These are phyloP conservation scores for Hansenula anomala DNA, from an alignment of 1,139 yeast species.

Conservation along the genomic window DNA sequence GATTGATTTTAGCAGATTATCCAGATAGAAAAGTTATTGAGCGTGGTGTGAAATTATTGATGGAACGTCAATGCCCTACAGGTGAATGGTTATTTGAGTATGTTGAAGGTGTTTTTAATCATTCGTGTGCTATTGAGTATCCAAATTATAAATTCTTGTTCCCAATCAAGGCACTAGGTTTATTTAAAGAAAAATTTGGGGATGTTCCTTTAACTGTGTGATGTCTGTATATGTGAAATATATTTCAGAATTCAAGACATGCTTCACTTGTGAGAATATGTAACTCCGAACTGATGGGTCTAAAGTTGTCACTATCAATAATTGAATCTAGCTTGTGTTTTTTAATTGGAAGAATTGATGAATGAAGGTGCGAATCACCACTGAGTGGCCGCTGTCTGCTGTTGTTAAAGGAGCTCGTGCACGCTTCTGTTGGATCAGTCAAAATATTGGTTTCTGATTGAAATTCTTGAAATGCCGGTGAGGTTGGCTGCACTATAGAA, in stretches of 20 bases:
- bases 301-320: neutral
- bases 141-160: constrained; percentile 90
- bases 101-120: constrained; percentile 95
- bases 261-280: constrained; percentile 3
- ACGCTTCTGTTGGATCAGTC: no score
- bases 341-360: neutral
- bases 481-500: no score
- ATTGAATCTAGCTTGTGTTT: neutral
- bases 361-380: no score
- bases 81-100: constrained; percentile 90
- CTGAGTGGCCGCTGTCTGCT: no score
- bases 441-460: no score
- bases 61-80: constrained; percentile 59
- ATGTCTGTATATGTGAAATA: neutral
- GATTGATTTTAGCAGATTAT: constrained; percentile 73
- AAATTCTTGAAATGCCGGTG: no score
- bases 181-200: constrained; percentile 36
- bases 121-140: constrained; percentile 90
- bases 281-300: constrained; percentile 5
- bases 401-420: no score
- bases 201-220: constrained; percentile 1
- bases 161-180: constrained; percentile 89
- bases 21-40: constrained; percentile 64
- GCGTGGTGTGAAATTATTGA: constrained; percentile 58
- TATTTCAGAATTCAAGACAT: neutral